These are phyloP conservation scores for Agaricus sinodeliciosus DNA, from an alignment of 768 basidiomycete genomes.

Conservation along the genomic window DNA sequence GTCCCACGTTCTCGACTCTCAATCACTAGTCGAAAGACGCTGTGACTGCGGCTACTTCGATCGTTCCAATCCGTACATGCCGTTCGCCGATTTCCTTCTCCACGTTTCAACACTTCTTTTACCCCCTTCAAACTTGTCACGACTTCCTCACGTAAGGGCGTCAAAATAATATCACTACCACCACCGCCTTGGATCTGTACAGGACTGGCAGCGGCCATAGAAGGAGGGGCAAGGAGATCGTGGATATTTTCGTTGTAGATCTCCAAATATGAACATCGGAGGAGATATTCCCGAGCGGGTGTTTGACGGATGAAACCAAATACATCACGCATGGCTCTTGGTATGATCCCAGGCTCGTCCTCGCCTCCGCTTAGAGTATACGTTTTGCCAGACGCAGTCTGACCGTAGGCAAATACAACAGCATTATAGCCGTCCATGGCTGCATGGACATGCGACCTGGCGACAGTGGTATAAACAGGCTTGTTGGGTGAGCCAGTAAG, in stretches of 20 bases:
- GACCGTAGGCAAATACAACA: constrained; percentile 91
- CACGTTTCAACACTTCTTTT: constrained; percentile 75
- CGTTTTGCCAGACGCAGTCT: constrained; percentile 69
- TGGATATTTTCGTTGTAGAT: constrained; percentile 93
- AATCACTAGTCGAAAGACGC: constrained; percentile 88
- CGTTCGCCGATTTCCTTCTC: constrained; percentile 82
- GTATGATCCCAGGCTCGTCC: constrained; percentile 89
- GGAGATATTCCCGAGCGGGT: constrained; percentile 80
- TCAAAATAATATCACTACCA: constrained; percentile 54
- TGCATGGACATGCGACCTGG: constrained; percentile 73
- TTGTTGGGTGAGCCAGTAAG: constrained; percentile 78
- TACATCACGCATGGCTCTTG: constrained; percentile 86
- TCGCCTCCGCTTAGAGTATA: constrained; percentile 66
- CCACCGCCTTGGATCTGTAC: constrained; percentile 71
- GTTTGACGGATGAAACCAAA: constrained; percentile 79
- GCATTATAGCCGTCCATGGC: constrained; percentile 98
- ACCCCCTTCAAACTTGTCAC: constrained; percentile 89
- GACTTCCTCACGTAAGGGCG: constrained; percentile 84
- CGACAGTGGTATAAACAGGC: constrained; percentile 69
- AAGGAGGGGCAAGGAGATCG: constrained; percentile 75
- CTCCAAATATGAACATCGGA: constrained; percentile 93
- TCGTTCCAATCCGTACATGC: constrained; percentile 99
- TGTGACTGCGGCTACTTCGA: constrained; percentile 89
- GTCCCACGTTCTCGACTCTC: constrained; percentile 71
- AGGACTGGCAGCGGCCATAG: constrained; percentile 43